phyloP scores from a whole-genome alignment of 176 grass and related monocot genomes.

The Carex scoparia region DNA sequence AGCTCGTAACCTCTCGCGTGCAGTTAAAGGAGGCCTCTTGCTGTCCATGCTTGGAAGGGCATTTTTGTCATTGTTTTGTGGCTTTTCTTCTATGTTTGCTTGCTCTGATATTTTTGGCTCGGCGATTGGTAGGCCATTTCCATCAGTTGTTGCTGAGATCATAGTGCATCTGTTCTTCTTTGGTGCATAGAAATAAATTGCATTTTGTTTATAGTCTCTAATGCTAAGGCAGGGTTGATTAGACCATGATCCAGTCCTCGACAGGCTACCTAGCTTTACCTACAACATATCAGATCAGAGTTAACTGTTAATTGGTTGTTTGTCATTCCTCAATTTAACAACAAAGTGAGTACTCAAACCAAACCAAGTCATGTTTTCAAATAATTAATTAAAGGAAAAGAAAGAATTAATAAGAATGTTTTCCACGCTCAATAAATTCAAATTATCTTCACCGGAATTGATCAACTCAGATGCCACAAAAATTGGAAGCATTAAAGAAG shows the following conservation, averaged over 20 bases:
- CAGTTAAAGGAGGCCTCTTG: constrained; percentile 57
- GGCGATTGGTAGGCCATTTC: constrained; percentile 26
- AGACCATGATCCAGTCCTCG: constrained; percentile 28
- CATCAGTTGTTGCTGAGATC: constrained; percentile 33
- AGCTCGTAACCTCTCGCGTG: constrained; percentile 69
- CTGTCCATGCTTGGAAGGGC: not conserved
- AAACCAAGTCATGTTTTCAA: not conserved
- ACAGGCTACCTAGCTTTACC: constrained; percentile 28
- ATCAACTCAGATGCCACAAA: not conserved
- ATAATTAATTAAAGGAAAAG: not conserved
- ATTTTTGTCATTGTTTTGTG: not conserved
- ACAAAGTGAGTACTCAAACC: not conserved
- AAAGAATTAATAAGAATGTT: not conserved
- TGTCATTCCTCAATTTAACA: not conserved
- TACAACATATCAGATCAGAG: constrained; percentile 4
- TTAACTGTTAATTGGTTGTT: not conserved
- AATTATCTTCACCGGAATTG: not conserved
- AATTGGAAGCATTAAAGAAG: not conserved
- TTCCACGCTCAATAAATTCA: not conserved
- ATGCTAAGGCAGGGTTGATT: constrained; percentile 37
- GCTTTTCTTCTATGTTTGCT: constrained; percentile 8
- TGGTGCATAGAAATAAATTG: constrained; percentile 3
- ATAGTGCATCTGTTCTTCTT: constrained; percentile 34
- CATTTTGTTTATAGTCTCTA: constrained; percentile 33
- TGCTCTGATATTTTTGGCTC: constrained; percentile 17